phyloP scores from a whole-genome alignment of 352 stramenopile species.

The Phytophthora uliginosa region DNA sequence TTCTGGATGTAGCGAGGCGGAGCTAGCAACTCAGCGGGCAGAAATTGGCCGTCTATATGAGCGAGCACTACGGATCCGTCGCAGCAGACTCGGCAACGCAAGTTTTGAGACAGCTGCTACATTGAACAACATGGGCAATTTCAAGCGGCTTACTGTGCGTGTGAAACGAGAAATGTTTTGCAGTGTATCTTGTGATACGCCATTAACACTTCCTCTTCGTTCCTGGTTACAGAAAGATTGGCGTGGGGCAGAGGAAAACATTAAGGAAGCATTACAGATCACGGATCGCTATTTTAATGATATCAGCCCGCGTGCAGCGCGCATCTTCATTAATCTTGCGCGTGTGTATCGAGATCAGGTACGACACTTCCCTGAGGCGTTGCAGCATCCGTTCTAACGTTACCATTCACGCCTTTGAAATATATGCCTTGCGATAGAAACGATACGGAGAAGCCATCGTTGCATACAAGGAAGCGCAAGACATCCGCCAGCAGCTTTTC shows the following conservation, averaged over 20 bases:
- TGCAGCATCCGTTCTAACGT: background rate
- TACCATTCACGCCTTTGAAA: background rate
- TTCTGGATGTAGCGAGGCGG: conserved; percentile 32
- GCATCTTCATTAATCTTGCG: conserved; percentile 84
- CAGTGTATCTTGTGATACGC: background rate
- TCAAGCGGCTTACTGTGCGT: conserved; percentile 75
- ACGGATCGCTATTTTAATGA: conserved; percentile 84
- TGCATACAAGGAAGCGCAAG: conserved; percentile 75
- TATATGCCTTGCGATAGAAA: conserved; percentile 39
- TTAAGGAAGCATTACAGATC: conserved; percentile 84
- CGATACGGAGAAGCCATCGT: conserved; percentile 74
- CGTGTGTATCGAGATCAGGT: conserved; percentile 85
- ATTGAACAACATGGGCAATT: conserved; percentile 88
- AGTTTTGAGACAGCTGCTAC: conserved; percentile 86
- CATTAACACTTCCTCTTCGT: background rate
- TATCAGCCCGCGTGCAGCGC: conserved; percentile 72
- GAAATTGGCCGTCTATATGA: conserved; percentile 79
- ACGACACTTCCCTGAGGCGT: background rate
- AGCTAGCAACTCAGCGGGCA: conserved; percentile 46
- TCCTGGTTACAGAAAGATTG: conserved; percentile 60
- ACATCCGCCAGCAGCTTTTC: conserved; percentile 81
- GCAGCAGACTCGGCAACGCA: conserved; percentile 75
- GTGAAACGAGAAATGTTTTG: background rate
- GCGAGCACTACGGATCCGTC: conserved; percentile 72
- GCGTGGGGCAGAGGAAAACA: conserved; percentile 70